A percentile compares a stretch with the other conserved stretches of the same genome.
Evolutionary conservation across 495 filamentous ascomycete genomes (phyloP).

Genomic region (Neurospora sp.): DNA sequence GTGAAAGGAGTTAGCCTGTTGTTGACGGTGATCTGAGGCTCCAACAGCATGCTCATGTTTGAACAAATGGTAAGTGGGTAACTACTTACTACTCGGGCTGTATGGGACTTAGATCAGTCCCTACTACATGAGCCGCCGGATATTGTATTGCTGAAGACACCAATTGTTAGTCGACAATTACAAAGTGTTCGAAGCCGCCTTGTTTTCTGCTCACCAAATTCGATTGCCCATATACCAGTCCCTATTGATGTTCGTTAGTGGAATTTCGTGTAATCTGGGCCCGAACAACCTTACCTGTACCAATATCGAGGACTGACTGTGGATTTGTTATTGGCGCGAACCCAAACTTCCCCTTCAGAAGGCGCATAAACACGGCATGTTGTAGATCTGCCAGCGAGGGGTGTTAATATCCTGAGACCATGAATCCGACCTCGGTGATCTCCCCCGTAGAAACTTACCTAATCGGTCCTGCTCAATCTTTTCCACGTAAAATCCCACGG

Average conservation of each 20-base stretch:
- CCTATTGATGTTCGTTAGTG: constrained; percentile 8
- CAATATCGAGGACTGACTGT: constrained; percentile 33
- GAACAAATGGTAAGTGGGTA: constrained; percentile 3
- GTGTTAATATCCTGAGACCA: neutral
- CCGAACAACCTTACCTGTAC: constrained; percentile 19
- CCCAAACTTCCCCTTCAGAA: constrained; percentile 32
- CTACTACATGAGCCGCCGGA: constrained; percentile 20
- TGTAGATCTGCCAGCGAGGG: constrained; percentile 31
- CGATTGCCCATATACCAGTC: constrained; percentile 36
- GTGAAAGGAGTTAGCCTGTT: neutral
- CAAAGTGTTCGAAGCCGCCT: neutral
- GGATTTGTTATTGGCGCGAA: constrained; percentile 31
- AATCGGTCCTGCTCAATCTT: constrained; percentile 36
- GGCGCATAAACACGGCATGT: constrained; percentile 33
- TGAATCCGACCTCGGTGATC: neutral
- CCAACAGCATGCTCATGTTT: neutral
- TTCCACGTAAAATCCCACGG: neutral
- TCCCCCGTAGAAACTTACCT: constrained; percentile 16
- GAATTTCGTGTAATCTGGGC: neutral
- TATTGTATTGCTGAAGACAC: constrained; percentile 15
- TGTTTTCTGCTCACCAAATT: constrained; percentile 13
- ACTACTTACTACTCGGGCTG: constrained; percentile 24
- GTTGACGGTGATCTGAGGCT: neutral
- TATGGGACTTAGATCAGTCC: constrained; percentile 39
- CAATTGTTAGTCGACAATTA: neutral